Conservation (phyloP, 164 flowering plant genomes). For the Liquidambar formosana region DNA sequence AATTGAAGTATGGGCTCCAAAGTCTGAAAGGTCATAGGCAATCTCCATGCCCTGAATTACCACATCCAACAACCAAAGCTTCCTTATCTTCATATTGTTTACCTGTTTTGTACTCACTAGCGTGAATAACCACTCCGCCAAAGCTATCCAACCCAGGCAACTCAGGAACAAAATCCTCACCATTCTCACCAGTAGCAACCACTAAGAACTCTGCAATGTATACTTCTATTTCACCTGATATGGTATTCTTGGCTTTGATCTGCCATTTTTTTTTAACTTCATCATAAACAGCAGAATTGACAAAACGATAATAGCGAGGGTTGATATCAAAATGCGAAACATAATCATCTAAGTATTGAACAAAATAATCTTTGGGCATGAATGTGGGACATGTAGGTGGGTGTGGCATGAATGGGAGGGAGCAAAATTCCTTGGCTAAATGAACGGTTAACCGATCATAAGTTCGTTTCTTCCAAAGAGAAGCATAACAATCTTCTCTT, state of each 20-base stretch:
- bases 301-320: slow-evolving; percentile 24
- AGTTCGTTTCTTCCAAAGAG: slow-evolving; percentile 41
- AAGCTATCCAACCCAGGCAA: slow-evolving; percentile 29
- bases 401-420: slow-evolving; percentile 34
- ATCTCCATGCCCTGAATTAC: slow-evolving; percentile 86
- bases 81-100: slow-evolving; percentile 22
- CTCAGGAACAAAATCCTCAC: slow-evolving; percentile 24
- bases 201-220: slow-evolving; percentile 29
- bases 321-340: slow-evolving; percentile 22
- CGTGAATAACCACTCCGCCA: slow-evolving; percentile 26
- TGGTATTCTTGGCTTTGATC: slow-evolving; percentile 21
- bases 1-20: slow-evolving; percentile 49
- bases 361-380: slow-evolving; percentile 26
- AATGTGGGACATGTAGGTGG: slow-evolving; percentile 21
- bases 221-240: slow-evolving; percentile 12
- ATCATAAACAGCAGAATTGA: slow-evolving; percentile 15
- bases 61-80: slow-evolving; percentile 68
- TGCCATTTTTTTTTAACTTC: slow-evolving; percentile 20
- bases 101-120: slow-evolving; percentile 46
- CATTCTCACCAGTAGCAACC: slow-evolving; percentile 39
- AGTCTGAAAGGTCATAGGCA: slow-evolving; percentile 43
- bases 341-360: slow-evolving; percentile 37
- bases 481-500: slow-evolving; percentile 33
- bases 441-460: slow-evolving; percentile 44
- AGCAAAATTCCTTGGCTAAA: slow-evolving; percentile 39